These are phyloP conservation scores for Lecanicillium sp. DNA, from an alignment of 2,329 filamentous ascomycete species.

Conservation along the genomic window DNA sequence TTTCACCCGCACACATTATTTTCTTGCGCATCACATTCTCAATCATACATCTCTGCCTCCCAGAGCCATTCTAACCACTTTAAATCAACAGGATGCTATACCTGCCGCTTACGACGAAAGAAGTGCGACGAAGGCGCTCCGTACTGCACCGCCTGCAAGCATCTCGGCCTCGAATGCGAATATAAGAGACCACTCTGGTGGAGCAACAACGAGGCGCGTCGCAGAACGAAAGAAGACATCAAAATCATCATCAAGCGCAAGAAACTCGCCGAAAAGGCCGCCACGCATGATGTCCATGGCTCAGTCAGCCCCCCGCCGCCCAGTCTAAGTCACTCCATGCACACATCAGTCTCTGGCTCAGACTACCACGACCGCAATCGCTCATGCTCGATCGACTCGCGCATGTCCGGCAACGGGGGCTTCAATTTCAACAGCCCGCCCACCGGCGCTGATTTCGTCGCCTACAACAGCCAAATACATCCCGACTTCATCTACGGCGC, in stretches of 20 bases:
- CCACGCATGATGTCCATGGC: conserved; percentile 45
- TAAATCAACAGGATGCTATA: conserved; percentile 54
- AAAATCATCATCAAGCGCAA: conserved; percentile 97
- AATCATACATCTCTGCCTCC: too few species aligned
- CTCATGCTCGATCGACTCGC: conserved; percentile 74
- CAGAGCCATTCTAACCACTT: conserved; percentile 17
- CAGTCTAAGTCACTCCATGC: conserved; percentile 68
- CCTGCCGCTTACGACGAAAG: conserved; percentile 60
- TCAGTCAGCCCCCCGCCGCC: conserved; percentile 65
- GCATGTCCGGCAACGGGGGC: conserved; percentile 56
- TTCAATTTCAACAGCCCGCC: conserved; percentile 68
- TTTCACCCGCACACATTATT: conserved; percentile 17
- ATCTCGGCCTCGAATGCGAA: conserved; percentile 81
- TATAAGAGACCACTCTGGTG: conserved; percentile 98
- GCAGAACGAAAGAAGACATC: conserved; percentile 86
- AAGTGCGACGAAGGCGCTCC: conserved; percentile 63
- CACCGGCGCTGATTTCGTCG: conserved; percentile 48
- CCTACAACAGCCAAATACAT: conserved; percentile 59
- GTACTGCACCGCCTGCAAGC: conserved; percentile 59
- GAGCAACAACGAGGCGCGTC: conserved; percentile 83
- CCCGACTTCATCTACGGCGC: conserved; percentile 52
- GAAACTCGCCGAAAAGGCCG: conserved; percentile 83
- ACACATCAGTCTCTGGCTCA: conserved; percentile 73
- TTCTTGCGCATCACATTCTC: conserved; percentile 14
- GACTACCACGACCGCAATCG: conserved; percentile 67